These are phyloP conservation scores for Calonectria pteridis DNA, from an alignment of 2,329 filamentous ascomycete genomes.

Conservation along the genomic window DNA sequence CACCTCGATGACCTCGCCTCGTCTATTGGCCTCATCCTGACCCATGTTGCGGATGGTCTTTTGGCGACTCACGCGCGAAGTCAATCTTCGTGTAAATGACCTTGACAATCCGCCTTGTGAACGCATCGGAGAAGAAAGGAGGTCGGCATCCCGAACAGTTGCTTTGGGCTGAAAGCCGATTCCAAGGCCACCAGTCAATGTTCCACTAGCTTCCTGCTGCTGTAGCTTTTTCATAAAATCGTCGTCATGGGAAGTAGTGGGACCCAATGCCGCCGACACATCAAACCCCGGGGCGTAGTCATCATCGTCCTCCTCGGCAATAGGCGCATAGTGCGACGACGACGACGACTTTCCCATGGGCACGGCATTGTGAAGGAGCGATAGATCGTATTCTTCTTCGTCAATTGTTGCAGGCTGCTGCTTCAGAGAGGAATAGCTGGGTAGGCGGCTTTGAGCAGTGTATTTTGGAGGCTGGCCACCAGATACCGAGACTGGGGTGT, in stretches of 20 bases:
- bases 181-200: conserved; percentile 70
- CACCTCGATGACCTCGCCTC: conserved; percentile 71
- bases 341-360: conserved; percentile 53
- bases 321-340: conserved; percentile 48
- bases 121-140: conserved; percentile 55
- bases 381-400: conserved; percentile 59
- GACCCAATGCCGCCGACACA: conserved; percentile 60
- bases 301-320: conserved; percentile 48
- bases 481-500: conserved; percentile 44
- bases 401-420: conserved; percentile 50
- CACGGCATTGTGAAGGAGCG: conserved; percentile 56
- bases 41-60: conserved; percentile 63
- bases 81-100: conserved; percentile 55
- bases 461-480: conserved; percentile 35
- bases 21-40: conserved; percentile 70
- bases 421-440: conserved; percentile 43
- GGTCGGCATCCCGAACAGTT: conserved; percentile 63
- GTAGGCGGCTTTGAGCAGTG: conserved; percentile 41
- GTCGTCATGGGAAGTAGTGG: conserved; percentile 58
- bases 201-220: conserved; percentile 66
- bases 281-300: conserved; percentile 56
- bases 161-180: conserved; percentile 63
- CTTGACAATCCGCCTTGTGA: conserved; percentile 53
- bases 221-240: conserved; percentile 61
- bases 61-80: conserved; percentile 43